These are phyloP conservation scores for Nicotiana obtusifolia DNA, from an alignment of 257 asterid genomes.

Conservation along the genomic window DNA sequence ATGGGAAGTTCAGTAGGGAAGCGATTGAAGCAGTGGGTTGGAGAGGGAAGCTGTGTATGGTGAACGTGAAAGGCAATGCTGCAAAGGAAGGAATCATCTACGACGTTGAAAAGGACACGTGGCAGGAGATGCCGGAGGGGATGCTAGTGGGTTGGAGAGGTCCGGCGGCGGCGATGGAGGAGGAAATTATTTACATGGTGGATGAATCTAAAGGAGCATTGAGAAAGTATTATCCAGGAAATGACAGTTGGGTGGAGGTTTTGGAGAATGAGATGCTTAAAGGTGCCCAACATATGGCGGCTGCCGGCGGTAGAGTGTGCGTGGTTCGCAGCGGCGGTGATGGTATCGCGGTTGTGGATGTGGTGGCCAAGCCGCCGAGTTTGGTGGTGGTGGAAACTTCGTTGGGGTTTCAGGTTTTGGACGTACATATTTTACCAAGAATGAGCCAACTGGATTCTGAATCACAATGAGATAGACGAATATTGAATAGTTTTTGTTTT, in stretches of 20 bases:
- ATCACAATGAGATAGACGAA: background rate
- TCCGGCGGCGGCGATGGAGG: constrained; percentile 46
- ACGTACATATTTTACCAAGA: constrained; percentile 66
- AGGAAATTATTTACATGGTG: constrained; percentile 53
- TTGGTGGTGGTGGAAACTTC: constrained; percentile 59
- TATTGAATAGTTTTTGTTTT: background rate
- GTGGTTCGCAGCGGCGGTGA: constrained; percentile 35
- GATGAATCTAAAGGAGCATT: constrained; percentile 59
- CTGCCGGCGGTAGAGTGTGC: constrained; percentile 61
- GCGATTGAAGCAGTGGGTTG: constrained; percentile 79
- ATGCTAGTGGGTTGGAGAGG: constrained; percentile 82
- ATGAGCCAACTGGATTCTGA: constrained; percentile 13
- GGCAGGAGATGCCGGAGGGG: constrained; percentile 84
- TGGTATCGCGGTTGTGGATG: constrained; percentile 57
- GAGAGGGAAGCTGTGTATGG: constrained; percentile 76
- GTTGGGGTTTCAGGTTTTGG: constrained; percentile 34
- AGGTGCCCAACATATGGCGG: constrained; percentile 58
- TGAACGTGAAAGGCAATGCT: constrained; percentile 34
- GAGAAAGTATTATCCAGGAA: constrained; percentile 38
- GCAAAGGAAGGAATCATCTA: constrained; percentile 63
- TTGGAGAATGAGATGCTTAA: constrained; percentile 29
- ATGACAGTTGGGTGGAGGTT: constrained; percentile 50
- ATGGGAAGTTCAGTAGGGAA: constrained; percentile 67
- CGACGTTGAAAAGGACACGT: constrained; percentile 36
- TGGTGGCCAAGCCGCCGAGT: constrained; percentile 33